Evolutionary conservation across 1,139 yeast species (phyloP).

Genomic region (Kodamaea derodonti): DNA sequence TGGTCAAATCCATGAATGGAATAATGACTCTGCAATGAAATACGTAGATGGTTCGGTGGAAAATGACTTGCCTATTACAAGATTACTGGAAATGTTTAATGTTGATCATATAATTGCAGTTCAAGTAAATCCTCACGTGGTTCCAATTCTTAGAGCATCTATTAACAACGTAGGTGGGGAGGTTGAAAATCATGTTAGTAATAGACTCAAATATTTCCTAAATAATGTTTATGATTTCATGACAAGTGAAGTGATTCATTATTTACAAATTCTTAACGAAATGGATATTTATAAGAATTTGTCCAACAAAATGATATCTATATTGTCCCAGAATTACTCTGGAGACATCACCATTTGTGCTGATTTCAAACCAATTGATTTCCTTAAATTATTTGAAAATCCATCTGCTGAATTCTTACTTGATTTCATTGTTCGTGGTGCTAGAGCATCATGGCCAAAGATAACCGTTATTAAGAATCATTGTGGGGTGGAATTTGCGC

Average conservation of each 20-base stretch:
- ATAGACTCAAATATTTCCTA: conserved; percentile 51
- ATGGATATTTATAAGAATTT: conserved; percentile 72
- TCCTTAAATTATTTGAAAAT: conserved; percentile 63
- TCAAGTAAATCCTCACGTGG: conserved; percentile 95
- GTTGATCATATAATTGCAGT: conserved; percentile 96
- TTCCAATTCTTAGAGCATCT: conserved; percentile 72
- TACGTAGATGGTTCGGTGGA: conserved; percentile 97
- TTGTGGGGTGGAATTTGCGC: conserved; percentile 82
- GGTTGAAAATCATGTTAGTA: conserved; percentile 56
- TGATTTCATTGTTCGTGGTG: conserved; percentile 76
- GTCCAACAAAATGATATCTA: conserved; percentile 67
- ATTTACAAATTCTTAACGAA: conserved; percentile 67
- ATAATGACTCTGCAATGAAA: conserved; percentile 68
- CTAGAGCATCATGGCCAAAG: conserved; percentile 92
- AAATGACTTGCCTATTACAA: conserved; percentile 84
- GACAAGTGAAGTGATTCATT: conserved; percentile 73
- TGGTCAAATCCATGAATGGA: conserved; percentile 72
- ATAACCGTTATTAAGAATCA: conserved; percentile 79
- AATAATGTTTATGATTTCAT: conserved; percentile 57
- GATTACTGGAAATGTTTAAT: conserved; percentile 92
- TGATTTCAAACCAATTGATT: conserved; percentile 55
- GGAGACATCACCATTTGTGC: conserved; percentile 95
- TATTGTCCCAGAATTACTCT: conserved; percentile 80
- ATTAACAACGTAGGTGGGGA: conserved; percentile 70
- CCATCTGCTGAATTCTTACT: conserved; percentile 75